A percentile compares a stretch with the other conserved stretches of the same genome.
These are phyloP conservation scores for Linderina pennispora DNA, from an alignment of 192 early-diverging fungal species.

Conservation along the genomic window DNA sequence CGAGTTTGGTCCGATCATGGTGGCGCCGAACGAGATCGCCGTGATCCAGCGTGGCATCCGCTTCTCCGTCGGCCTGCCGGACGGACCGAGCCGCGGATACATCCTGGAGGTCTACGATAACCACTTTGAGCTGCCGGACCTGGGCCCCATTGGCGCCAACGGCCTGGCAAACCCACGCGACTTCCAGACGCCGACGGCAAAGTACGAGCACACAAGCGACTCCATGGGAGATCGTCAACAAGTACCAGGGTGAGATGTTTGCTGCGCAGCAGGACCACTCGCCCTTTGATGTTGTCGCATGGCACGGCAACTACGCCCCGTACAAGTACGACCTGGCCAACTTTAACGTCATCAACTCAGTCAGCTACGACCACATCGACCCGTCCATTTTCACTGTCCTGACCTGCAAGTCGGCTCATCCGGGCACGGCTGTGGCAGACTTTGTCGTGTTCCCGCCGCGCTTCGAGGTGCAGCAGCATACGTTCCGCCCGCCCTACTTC, in stretches of 20 bases:
- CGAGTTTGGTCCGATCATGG: slow-evolving; percentile 80
- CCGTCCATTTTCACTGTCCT: slow-evolving; percentile 97
- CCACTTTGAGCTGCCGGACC: slow-evolving; percentile 92
- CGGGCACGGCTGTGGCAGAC: slow-evolving; percentile 83
- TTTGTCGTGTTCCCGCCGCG: slow-evolving; percentile 97
- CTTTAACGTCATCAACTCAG: slow-evolving; percentile 76
- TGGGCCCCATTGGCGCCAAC: slow-evolving; percentile 94
- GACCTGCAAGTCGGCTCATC: slow-evolving; percentile 79
- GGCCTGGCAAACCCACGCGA: slow-evolving; percentile 93
- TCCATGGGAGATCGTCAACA: slow-evolving; percentile 66
- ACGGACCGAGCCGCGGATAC: slow-evolving; percentile 85
- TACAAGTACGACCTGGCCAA: slow-evolving; percentile 78
- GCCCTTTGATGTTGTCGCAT: slow-evolving; percentile 94
- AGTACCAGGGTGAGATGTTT: slow-evolving; percentile 82
- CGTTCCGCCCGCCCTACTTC: slow-evolving; percentile 92
- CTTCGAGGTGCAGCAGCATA: slow-evolving; percentile 86
- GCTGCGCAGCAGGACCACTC: slow-evolving; percentile 67
- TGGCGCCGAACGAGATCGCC: slow-evolving; percentile 83
- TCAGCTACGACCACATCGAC: slow-evolving; percentile 82
- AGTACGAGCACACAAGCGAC: slow-evolving; percentile 60
- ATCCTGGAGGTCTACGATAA: slow-evolving; percentile 83
- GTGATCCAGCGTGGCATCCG: slow-evolving; percentile 93
- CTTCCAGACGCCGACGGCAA: slow-evolving; percentile 82
- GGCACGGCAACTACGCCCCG: slow-evolving; percentile 94
- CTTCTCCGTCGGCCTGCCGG: slow-evolving; percentile 71